Evolutionary conservation across 192 early-diverging fungal genomes (phyloP).

Genomic region (Coemansia sp.): DNA sequence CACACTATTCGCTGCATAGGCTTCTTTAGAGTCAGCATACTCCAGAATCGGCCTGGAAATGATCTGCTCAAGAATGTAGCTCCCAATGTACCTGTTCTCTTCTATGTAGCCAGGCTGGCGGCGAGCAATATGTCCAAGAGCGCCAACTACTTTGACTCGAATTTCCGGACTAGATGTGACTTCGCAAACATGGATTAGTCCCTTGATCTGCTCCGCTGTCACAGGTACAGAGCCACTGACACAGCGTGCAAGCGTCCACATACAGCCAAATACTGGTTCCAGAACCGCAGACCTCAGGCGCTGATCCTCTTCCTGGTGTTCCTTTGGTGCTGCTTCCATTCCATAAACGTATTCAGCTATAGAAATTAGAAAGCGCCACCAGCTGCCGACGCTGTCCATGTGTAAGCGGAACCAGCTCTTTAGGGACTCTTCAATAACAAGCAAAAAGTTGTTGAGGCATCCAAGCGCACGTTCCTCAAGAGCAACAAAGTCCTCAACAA

Average conservation of each 20-base stretch:
- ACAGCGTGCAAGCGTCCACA: constrained; percentile 78
- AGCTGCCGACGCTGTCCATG: constrained; percentile 21
- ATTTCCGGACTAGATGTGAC: constrained; percentile 32
- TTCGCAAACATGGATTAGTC: constrained; percentile 46
- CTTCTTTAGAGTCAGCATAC: neutral
- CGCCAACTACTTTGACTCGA: constrained; percentile 69
- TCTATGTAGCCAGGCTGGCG: constrained; percentile 61
- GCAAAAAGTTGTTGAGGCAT: constrained; percentile 75
- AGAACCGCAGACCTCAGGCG: constrained; percentile 59
- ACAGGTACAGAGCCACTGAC: constrained; percentile 59
- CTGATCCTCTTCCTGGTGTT: constrained; percentile 54
- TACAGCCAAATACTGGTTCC: constrained; percentile 68
- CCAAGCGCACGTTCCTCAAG: constrained; percentile 70
- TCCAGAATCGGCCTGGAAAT: constrained; percentile 26
- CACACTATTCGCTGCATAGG: neutral
- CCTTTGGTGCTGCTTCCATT: constrained; percentile 51
- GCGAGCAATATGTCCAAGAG: constrained; percentile 72
- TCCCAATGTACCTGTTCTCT: constrained; percentile 61
- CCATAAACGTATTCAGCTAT: constrained; percentile 58
- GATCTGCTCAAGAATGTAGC: constrained; percentile 60
- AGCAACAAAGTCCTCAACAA: constrained; percentile 57
- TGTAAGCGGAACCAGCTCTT: constrained; percentile 64
- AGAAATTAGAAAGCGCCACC: constrained; percentile 66
- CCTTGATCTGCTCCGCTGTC: constrained; percentile 51
- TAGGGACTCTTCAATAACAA: constrained; percentile 69